Base-by-base conservation (phyloP, 1,284 basidiomycete species). In the Ceratobasidium sp. region DNA sequence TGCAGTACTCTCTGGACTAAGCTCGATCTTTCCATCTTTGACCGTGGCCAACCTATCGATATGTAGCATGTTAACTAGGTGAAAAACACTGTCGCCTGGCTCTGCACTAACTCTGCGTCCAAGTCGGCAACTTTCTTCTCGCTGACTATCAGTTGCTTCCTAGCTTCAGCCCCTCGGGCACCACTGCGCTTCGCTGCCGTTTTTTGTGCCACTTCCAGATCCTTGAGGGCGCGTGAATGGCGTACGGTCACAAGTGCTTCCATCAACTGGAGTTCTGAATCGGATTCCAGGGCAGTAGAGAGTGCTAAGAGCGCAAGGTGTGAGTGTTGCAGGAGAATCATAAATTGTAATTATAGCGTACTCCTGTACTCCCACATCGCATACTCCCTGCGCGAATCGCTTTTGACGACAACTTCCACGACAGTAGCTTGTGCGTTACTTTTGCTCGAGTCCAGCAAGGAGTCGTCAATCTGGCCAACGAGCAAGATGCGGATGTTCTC, bases 141-240 rank as follows among this genome's bases (percentile, higher is more conserved):
- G 0, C 84, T 82, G 16, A 80, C 80, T 46, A 89, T 80, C 50
- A 88, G 82, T 9, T 84, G 84, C 76, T 86, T 86, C 67, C 89
- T 81, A 9, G 89, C 89, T 61, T 84, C 83, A 28, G 84, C 82
- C 0, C 89, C 90, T 34, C 88, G 80, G 8, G 88, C 84, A 0
- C 90, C 89, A 30, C 86, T 88, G 53, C 89, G 81, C 72, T 86
- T 82, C 3, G 81, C 78, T 0, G 90, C 89, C 8, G 86, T 82
- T 76, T 86, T 86, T 69, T 83, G 80, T 26, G 86, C 86, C 43
- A 85, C 82, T 1, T 81, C 82, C 4, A 87, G 77, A 58, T 83
- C 79, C 34, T 80, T 77, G 72, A 79, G 75, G 3, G 82, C 76
- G 26, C 83, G 61, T 26, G 76, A 72, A 3, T 80, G 69, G 26